Base-by-base conservation (phyloP, 768 basidiomycete genomes). In the Nidularia sp. region DNA sequence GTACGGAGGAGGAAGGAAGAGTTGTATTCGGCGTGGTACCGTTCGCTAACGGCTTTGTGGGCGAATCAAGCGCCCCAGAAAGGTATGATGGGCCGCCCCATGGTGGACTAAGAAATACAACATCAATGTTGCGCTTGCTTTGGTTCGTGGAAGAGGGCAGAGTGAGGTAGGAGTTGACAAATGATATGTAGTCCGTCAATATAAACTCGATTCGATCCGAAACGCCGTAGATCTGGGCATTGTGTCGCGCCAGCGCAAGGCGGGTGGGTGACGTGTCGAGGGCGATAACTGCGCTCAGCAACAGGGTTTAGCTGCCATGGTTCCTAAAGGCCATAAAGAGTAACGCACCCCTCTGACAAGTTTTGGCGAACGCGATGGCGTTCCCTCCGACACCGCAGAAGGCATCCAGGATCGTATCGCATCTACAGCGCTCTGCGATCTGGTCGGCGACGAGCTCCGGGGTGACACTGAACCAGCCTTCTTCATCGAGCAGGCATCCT, bases 371-470 rank as follows among this genome's bases (percentile, higher is more conserved):
- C 3, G 94, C 93, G 52, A 99, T 98, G 0, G 96, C 84, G 62
- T 99, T 99, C 12, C 96, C 97, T 29, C 97, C 97, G 0, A 98
- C 95, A 1, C 97, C 97, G 62, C 95, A 98, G 66, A 98, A 99
- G 0, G 94, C 92, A 63, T 98, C 97, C 34, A 96, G 75, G 54
- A 97, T 76, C 3, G 86, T 86, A 55, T 83, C 83, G 56, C 88
- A 92, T 6, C 88, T 81, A 73, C 96, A 97, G 22, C 95, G 76
- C 58, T 96, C 89, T 0, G 97, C 96, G 44, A 98, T 98, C 65
- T 93, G 94, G 54, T 81, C 69, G 6, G 95, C 97, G n/a, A 99
- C 84, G 36, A 77, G 78, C 61, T 98, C 94, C 0, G 97, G 96
- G 0, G 97, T 99, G 53, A 98, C 87, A 55, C 90, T 93, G 69